These are phyloP conservation scores for Cylindrotheca fusiformis DNA, from an alignment of 108 stramenopile genomes.

Conservation along the genomic window DNA sequence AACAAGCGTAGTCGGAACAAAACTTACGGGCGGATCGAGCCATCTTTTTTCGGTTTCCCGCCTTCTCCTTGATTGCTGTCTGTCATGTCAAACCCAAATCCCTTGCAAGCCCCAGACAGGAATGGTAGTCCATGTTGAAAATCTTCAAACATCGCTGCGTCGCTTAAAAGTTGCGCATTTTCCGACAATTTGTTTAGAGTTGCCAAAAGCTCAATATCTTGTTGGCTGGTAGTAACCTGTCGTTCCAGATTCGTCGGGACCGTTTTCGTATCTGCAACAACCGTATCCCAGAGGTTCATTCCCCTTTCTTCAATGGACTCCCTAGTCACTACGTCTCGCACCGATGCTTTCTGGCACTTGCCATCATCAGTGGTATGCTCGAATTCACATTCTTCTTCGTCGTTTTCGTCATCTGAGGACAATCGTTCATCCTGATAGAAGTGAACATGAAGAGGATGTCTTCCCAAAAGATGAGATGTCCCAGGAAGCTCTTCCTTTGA, in stretches of 20 bases:
- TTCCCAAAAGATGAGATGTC: constrained; percentile 5
- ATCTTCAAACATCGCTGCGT: constrained; percentile 65
- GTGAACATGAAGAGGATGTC: constrained; percentile 3
- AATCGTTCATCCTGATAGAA: constrained; percentile 6
- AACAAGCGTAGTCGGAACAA: neutral
- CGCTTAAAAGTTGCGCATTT: constrained; percentile 42
- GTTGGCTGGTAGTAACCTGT: too few relatives aligned
- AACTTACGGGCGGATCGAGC: constrained; percentile 40
- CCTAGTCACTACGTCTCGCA: neutral
- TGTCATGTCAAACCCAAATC: constrained; percentile 56
- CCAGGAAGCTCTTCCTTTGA: neutral
- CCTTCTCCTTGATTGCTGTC: neutral
- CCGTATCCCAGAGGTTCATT: constrained; percentile 2
- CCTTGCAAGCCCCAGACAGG: constrained; percentile 59
- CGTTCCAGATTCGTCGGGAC: constrained; percentile 5
- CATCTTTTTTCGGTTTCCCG: constrained; percentile 1
- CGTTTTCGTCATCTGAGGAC: constrained; percentile 3
- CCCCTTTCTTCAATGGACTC: constrained; percentile 7
- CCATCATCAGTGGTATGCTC: neutral
- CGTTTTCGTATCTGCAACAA: neutral
- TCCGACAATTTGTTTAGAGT: constrained; percentile 16
- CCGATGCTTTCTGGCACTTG: neutral
- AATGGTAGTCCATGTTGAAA: constrained; percentile 32
- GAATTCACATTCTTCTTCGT: constrained; percentile 7
- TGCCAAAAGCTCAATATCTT: too few relatives aligned